These are phyloP conservation scores for Gossypium davidsonii DNA, from an alignment of 441 rosid genomes.

Conservation along the genomic window DNA sequence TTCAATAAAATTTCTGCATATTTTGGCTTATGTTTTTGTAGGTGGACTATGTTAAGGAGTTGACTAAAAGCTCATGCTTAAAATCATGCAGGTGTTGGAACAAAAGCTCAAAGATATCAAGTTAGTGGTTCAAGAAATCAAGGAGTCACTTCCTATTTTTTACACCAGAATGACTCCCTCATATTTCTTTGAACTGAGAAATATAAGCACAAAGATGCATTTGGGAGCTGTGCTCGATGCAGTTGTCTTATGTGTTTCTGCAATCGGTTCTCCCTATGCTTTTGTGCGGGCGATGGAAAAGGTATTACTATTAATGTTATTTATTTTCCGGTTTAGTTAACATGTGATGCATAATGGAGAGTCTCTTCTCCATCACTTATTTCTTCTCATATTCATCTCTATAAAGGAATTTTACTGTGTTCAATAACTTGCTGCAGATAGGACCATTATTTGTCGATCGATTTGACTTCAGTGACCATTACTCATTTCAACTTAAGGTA, in stretches of 20 bases:
- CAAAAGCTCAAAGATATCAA: slow-evolving; percentile 42
- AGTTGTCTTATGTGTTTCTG: slow-evolving; percentile 60
- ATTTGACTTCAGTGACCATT: slow-evolving; percentile 75
- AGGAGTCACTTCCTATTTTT: slow-evolving; percentile 48
- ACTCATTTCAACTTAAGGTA: slow-evolving; percentile 50
- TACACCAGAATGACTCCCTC: slow-evolving; percentile 56
- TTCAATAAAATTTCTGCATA: neutral
- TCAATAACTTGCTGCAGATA: slow-evolving; percentile 37
- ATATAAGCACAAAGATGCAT: slow-evolving; percentile 31
- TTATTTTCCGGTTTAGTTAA: neutral
- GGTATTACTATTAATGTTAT: slow-evolving; percentile 27
- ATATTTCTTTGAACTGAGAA: slow-evolving; percentile 43
- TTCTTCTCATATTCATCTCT: neutral
- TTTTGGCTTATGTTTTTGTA: neutral
- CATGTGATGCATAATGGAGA: neutral
- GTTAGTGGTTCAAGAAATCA: slow-evolving; percentile 38
- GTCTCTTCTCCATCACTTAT: neutral
- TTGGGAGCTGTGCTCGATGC: slow-evolving; percentile 31
- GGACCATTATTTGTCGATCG: slow-evolving; percentile 52
- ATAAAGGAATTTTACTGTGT: neutral
- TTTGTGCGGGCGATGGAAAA: slow-evolving; percentile 45
- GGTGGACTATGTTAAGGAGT: neutral
- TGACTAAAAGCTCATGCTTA: slow-evolving; percentile 17
- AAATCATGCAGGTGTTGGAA: slow-evolving; percentile 39
- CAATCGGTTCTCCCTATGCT: slow-evolving; percentile 67